Conservation (phyloP, 352 stramenopile species). For the Pythium aphanidermatum region DNA sequence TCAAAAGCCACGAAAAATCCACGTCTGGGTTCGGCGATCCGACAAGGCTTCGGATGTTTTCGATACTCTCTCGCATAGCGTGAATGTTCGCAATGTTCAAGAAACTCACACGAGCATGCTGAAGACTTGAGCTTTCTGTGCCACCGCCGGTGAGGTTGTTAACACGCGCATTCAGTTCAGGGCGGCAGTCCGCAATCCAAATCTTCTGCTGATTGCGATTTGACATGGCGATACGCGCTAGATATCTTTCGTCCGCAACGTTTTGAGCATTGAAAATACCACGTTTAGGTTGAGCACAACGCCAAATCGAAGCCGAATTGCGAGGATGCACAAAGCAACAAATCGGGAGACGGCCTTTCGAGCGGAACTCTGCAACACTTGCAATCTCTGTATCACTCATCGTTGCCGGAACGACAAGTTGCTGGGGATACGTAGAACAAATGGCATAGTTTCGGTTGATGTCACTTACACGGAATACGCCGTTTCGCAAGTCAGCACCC, state of each 20-base stretch:
- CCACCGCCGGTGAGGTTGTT: constrained; percentile 89
- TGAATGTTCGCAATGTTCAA: constrained; percentile 93
- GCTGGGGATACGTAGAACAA: constrained; percentile 73
- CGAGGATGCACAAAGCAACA: constrained; percentile 70
- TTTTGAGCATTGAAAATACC: constrained; percentile 79
- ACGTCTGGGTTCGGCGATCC: constrained; percentile 37
- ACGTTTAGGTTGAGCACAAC: constrained; percentile 81
- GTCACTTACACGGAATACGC: constrained; percentile 47
- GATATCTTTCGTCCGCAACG: constrained; percentile 64
- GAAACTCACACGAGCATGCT: constrained; percentile 75
- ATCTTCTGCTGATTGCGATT: constrained; percentile 44
- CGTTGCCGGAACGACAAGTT: constrained; percentile 63
- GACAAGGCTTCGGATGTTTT: constrained; percentile 54
- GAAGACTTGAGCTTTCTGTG: constrained; percentile 76
- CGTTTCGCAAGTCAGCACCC: constrained; percentile 41
- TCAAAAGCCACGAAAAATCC: constrained; percentile 49
- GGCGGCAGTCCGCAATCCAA: constrained; percentile 88
- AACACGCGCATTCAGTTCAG: constrained; percentile 84
- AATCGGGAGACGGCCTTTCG: constrained; percentile 75
- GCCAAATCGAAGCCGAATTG: constrained; percentile 72
- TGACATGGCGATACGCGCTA: constrained; percentile 44
- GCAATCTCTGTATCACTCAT: constrained; percentile 59
- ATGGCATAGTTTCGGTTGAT: constrained; percentile 65
- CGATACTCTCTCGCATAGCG: constrained; percentile 85
- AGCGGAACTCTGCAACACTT: constrained; percentile 72